Base-by-base conservation (phyloP, 371 early-diverging fungal species). In the Apophysomyces ossiformis region DNA sequence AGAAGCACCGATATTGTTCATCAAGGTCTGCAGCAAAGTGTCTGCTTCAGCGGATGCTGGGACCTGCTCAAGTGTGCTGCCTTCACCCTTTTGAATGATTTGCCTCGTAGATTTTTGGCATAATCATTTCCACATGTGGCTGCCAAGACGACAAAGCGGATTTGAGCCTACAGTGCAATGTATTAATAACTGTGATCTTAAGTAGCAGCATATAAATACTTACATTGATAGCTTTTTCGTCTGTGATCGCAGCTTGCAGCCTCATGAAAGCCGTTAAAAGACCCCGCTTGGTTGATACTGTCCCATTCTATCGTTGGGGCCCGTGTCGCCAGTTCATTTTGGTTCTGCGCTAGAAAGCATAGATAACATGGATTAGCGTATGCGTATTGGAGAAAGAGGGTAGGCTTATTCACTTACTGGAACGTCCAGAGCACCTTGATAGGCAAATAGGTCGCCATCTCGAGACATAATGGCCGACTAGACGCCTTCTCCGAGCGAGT, bases 111-210 rank as follows among this genome's bases (percentile, higher is more conserved):
- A 37, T 64, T 65, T 35, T 41, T 18, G 6, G 65, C 65, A 65
- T 65, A 65, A 15, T 65, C 65, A n/a, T 65, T 65, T 16, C 65
- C 58, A 50, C 65, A 58, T 6, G 44, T 58, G n/a, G 59, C 26
- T 18, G 60, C 65, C 38, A 65, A 37, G 18, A 44, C 58, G 21
- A 50, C 65, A 21, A 65, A 58, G 32, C 46, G 58, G 1, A 44
- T 32, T 37, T 65, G 57, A 37, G 37, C 38, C 65, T 65, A 59
- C 9, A 37, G 37, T 16, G 7, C 47, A 47, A 15, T 47, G 0
- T 47, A n/a, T 47, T 18, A 47, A 16, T 46, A 47, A 47, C 1
- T 7, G 16, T 18, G 21, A 21, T 47, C 18, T 47, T 18, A 2
- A 47, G 18, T n/a, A n/a, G 21, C 18, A 47, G 47, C 47, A 47